phyloP scores from a whole-genome alignment of 352 stramenopile genomes.

The Pythium aristosporum region DNA sequence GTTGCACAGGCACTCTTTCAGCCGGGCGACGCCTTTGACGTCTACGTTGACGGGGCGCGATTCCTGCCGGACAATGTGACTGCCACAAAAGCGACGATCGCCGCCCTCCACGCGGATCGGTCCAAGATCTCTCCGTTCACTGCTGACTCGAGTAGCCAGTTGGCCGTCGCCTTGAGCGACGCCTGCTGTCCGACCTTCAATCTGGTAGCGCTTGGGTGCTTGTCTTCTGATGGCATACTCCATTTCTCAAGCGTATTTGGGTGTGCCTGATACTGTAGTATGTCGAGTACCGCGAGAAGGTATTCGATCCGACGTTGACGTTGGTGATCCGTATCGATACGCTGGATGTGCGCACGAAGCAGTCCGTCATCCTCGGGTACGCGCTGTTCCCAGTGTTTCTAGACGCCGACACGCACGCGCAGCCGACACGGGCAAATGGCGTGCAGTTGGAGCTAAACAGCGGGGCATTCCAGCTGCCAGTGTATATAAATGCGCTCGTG shows the following conservation, averaged over 20 bases:
- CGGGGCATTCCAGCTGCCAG: conserved; percentile 76
- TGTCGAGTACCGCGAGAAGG: conserved; percentile 70
- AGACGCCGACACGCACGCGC: conserved; percentile 50
- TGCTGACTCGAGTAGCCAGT: conserved; percentile 28
- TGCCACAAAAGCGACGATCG: conserved; percentile 70
- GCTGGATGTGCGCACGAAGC: conserved; percentile 51
- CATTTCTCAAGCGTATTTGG: not conserved
- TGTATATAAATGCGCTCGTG: conserved; percentile 50
- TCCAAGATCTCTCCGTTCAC: conserved; percentile 30
- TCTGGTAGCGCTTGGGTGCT: conserved; percentile 33
- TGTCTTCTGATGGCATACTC: not conserved
- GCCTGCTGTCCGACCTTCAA: conserved; percentile 49
- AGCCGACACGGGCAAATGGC: conserved; percentile 48
- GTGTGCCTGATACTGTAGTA: conserved; percentile 32
- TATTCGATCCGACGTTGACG: conserved; percentile 81
- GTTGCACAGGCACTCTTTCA: conserved; percentile 37
- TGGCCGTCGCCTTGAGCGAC: conserved; percentile 31
- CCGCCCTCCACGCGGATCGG: conserved; percentile 53
- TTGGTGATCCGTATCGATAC: conserved; percentile 85
- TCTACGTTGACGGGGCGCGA: conserved; percentile 75
- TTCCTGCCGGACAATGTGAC: conserved; percentile 72
- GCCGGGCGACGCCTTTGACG: conserved; percentile 71
- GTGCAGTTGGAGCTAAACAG: conserved; percentile 62
- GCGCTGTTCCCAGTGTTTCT: conserved; percentile 69
- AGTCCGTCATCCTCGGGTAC: conserved; percentile 75